These are phyloP conservation scores for Elongisporangium anandrum DNA, from an alignment of 352 stramenopile species.

Conservation along the genomic window DNA sequence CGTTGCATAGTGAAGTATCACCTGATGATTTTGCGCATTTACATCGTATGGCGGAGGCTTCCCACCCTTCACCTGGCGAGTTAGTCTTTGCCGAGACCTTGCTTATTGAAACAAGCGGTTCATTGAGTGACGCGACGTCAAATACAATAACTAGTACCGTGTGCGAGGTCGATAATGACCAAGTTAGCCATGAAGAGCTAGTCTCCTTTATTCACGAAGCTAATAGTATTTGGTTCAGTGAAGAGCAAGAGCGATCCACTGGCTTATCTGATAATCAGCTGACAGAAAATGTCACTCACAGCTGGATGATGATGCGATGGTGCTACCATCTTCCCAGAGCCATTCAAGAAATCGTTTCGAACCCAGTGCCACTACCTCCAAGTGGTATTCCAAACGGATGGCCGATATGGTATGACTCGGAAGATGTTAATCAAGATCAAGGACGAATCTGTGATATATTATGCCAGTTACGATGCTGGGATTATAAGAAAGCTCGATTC, in stretches of 20 bases:
- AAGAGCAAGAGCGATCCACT: slow-evolving; percentile 7
- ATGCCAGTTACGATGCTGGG: slow-evolving; percentile 71
- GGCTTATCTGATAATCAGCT: background rate
- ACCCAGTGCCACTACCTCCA: slow-evolving; percentile 57
- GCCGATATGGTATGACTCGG: slow-evolving; percentile 47
- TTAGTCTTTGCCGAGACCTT: slow-evolving; percentile 61
- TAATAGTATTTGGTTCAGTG: slow-evolving; percentile 51
- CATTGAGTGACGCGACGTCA: slow-evolving; percentile 8
- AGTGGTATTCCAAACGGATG: slow-evolving; percentile 54
- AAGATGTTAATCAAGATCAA: slow-evolving; percentile 15
- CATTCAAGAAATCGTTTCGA: slow-evolving; percentile 41
- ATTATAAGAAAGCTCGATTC: slow-evolving; percentile 44
- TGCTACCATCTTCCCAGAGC: slow-evolving; percentile 68
- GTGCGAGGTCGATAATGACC: slow-evolving; percentile 22
- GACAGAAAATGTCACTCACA: slow-evolving; percentile 41
- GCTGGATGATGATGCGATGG: slow-evolving; percentile 81
- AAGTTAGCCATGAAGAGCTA: slow-evolving; percentile 20
- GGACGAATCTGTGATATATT: slow-evolving; percentile 61
- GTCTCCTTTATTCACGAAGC: slow-evolving; percentile 43
- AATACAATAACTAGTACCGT: slow-evolving; percentile 18
- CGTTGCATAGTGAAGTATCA: slow-evolving; percentile 6
- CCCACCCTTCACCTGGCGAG: slow-evolving; percentile 50
- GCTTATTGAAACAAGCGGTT: slow-evolving; percentile 55
- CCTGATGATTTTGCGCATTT: slow-evolving; percentile 61
- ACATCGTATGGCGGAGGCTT: slow-evolving; percentile 39